Percentiles rank a stretch among this genome's conserved stretches.
These are phyloP conservation scores for Cryomyces minteri DNA, from an alignment of 495 filamentous ascomycete genomes.

Conservation along the genomic window DNA sequence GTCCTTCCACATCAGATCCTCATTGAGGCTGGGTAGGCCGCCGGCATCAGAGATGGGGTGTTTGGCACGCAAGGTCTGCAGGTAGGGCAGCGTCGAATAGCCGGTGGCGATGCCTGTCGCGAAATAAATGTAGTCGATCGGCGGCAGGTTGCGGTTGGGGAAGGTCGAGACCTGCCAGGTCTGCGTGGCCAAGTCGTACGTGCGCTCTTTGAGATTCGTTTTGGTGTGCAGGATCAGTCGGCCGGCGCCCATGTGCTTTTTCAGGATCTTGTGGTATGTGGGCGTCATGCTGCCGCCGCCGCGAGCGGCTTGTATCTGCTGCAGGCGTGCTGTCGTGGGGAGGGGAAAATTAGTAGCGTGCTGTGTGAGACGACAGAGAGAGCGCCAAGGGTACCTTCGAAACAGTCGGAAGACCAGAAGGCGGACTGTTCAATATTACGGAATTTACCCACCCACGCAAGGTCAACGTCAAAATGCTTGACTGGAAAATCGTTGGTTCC, in stretches of 20 bases:
- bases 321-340: conserved; percentile 29
- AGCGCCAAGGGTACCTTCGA: no score
- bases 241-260: conserved; percentile 25
- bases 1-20: conserved; percentile 42
- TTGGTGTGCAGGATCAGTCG: conserved; percentile 19
- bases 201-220: conserved; percentile 18
- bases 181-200: conserved; percentile 18
- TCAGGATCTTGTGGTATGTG: conserved; percentile 33
- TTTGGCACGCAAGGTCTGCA: conserved; percentile 29
- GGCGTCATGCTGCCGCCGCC: conserved; percentile 45
- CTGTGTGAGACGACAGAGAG: no score
- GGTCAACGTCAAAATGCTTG: no score
- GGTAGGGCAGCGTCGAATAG: conserved; percentile 28
- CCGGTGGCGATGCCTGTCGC: conserved; percentile 38
- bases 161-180: conserved; percentile 34
- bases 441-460: no score
- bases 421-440: no score
- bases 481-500: no score
- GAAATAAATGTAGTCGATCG: conserved; percentile 45
- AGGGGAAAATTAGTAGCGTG: no score
- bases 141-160: conserved; percentile 27
- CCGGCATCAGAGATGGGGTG: conserved; percentile 33
- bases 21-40: conserved; percentile 40
- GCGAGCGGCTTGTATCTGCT: conserved; percentile 35
- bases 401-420: no score